Evolutionary conservation across 768 basidiomycete genomes (phyloP), one percentile per base, ranked within the genome.

Genomic region (Zangia roseola): DNA sequence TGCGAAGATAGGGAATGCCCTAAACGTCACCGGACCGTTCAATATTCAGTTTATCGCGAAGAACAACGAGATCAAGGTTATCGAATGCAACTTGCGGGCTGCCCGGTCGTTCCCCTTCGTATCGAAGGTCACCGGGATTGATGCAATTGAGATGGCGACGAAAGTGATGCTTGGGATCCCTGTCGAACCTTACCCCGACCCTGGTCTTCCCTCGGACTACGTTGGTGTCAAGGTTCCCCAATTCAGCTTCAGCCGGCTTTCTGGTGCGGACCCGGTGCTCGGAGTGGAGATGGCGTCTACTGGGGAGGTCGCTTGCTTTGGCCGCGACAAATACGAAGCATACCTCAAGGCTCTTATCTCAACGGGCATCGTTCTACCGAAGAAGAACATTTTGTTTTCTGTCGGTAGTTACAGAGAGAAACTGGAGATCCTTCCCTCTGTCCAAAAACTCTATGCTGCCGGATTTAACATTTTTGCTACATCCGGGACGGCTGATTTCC

Each of bases 221-320:
- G 97, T 99, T 51, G 97, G 95, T 47, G 88, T 99, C 71, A 99
- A 99, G 75, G 95, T 97, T 3, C 94, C 97, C n/a, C 97, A 99
- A 69, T 99, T 98, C 83, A 94, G 91, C 60, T 99, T 98, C 73
- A 93, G 90, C 60, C 85, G 97, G 36, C 73, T 99, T 30, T 94
- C 92, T 17, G 97, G 97, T 21, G 97, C 97, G 17, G 97, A 99
- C 67, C 97, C 97, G 17, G 88, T 98, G 7, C 81, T 97, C 12
- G 95, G 97, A 61, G 95, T 98, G 36, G 97, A 99, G 75, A 99
- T 99, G 97, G 97, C 97, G 14, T 98, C 97, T 16, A 99, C 95
- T 1, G 97, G 97, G 49, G 97, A 99, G 67, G 97, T 99, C 21
- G 97, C 97, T 16, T 98, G 95, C 72, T 99, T 99, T 69, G 97